These are phyloP conservation scores for Mortierella sp. DNA, from an alignment of 371 early-diverging fungal genomes.

Conservation along the genomic window DNA sequence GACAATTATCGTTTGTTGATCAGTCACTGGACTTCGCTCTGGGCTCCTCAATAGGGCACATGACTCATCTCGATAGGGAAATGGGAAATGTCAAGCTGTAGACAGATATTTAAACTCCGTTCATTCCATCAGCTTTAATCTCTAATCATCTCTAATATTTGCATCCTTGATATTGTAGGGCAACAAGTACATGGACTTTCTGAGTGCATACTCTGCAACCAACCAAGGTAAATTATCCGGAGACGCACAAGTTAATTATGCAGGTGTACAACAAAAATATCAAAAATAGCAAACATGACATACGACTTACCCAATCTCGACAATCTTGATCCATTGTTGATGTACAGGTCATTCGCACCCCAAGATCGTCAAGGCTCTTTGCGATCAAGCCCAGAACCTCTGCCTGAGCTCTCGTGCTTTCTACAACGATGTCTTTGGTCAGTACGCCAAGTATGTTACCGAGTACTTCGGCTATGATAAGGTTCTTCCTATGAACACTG, in stretches of 20 bases:
- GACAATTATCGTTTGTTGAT: not conserved
- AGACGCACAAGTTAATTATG: no score
- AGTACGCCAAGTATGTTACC: conserved; percentile 91
- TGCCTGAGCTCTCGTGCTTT: conserved; percentile 95
- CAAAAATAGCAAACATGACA: no score
- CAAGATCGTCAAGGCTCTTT: conserved; percentile 91
- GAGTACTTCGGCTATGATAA: conserved; percentile 96
- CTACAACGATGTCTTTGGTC: conserved; percentile 93
- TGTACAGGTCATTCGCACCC: conserved; percentile 92
- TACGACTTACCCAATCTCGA: not conserved
- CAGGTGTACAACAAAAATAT: no score
- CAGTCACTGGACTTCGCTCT: not conserved
- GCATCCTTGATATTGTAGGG: conserved; percentile 59
- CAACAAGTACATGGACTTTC: conserved; percentile 94
- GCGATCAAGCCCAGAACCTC: conserved; percentile 89
- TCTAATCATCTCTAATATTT: no score
- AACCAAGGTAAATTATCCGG: conserved; percentile 82
- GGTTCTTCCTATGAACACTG: conserved; percentile 98
- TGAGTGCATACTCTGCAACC: conserved; percentile 96
- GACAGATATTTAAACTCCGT: not conserved
- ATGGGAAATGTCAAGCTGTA: not conserved
- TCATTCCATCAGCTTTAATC: not conserved
- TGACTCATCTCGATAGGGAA: conserved; percentile 13
- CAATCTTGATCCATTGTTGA: not conserved
- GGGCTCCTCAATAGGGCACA: not conserved